Evolutionary conservation across 305 asterid genomes (phyloP).

Genomic region (Solanum aculeatissimum): DNA sequence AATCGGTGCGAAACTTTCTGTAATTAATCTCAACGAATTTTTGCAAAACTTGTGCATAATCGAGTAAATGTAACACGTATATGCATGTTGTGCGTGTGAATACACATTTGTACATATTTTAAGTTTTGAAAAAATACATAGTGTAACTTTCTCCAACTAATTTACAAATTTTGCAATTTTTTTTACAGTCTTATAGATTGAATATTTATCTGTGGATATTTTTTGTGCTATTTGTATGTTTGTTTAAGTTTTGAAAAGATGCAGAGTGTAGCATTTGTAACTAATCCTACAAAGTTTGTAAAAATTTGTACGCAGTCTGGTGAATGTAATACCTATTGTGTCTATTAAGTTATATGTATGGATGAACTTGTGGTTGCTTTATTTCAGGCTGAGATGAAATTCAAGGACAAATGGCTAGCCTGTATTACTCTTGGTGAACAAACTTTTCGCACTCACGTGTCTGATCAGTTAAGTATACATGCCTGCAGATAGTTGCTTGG

Average conservation of each 20-base stretch:
- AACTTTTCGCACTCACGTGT: constrained; percentile 67
- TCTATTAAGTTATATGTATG: not conserved
- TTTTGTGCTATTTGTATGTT: not conserved
- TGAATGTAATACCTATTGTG: not conserved
- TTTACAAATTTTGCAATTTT: not conserved
- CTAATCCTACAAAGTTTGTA: not conserved
- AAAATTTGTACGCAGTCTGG: not conserved
- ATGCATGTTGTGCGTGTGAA: not conserved
- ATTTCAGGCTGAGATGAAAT: constrained; percentile 83
- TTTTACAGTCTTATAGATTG: not conserved
- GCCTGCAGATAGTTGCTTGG: not conserved
- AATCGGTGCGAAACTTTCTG: not conserved
- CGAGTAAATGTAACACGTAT: not conserved
- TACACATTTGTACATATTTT: not conserved
- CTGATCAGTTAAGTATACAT: constrained; percentile 52
- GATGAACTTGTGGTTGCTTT: not conserved
- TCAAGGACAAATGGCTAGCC: constrained; percentile 92
- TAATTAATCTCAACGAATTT: not conserved
- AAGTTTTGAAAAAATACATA: not conserved
- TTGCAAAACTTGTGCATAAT: not conserved
- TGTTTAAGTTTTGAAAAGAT: not conserved
- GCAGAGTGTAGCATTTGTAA: not conserved
- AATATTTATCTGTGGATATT: not conserved
- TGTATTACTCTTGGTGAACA: constrained; percentile 91
- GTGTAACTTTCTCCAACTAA: not conserved